These are phyloP conservation scores for Trametes hirsuta DNA, from an alignment of 1,284 basidiomycete genomes.

Conservation along the genomic window DNA sequence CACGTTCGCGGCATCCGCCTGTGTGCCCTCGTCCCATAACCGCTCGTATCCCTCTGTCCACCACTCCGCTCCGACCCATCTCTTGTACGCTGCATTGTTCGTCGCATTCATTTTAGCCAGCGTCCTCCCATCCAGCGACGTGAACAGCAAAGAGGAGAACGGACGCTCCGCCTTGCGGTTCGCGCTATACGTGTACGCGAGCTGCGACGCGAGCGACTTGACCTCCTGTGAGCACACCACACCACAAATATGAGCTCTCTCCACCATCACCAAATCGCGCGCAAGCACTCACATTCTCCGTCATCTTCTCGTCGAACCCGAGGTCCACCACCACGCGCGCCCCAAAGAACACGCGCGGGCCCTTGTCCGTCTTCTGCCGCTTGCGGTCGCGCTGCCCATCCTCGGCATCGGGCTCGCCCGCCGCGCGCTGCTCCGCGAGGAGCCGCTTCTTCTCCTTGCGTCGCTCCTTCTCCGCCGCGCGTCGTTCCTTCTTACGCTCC, in stretches of 20 bases:
- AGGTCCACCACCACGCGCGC: constrained; percentile 88
- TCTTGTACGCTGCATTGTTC: constrained; percentile 70
- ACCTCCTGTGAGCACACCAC: constrained; percentile 70
- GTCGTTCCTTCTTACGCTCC: constrained; percentile 73
- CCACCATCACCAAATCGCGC: background rate
- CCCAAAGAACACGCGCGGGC: constrained; percentile 54
- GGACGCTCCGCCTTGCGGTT: constrained; percentile 78
- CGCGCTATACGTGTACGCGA: constrained; percentile 87
- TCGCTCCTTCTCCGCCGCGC: constrained; percentile 74
- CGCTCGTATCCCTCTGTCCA: constrained; percentile 73
- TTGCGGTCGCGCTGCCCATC: constrained; percentile 46
- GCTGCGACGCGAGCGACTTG: constrained; percentile 83
- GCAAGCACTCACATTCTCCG: constrained; percentile 73
- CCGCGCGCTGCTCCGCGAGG: constrained; percentile 55
- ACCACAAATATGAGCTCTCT: background rate
- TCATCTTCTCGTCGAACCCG: constrained; percentile 95
- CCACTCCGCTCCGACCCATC: constrained; percentile 86
- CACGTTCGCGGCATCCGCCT: background rate
- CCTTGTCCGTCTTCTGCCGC: constrained; percentile 39
- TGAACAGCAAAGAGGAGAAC: constrained; percentile 76
- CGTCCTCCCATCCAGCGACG: constrained; percentile 77
- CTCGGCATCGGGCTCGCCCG: constrained; percentile 54
- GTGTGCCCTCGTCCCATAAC: constrained; percentile 53
- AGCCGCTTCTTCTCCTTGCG: constrained; percentile 68
- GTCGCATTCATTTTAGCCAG: constrained; percentile 69